These are phyloP conservation scores for Colletotrichum truncatum DNA, from an alignment of 2,329 filamentous ascomycete genomes.

Conservation along the genomic window DNA sequence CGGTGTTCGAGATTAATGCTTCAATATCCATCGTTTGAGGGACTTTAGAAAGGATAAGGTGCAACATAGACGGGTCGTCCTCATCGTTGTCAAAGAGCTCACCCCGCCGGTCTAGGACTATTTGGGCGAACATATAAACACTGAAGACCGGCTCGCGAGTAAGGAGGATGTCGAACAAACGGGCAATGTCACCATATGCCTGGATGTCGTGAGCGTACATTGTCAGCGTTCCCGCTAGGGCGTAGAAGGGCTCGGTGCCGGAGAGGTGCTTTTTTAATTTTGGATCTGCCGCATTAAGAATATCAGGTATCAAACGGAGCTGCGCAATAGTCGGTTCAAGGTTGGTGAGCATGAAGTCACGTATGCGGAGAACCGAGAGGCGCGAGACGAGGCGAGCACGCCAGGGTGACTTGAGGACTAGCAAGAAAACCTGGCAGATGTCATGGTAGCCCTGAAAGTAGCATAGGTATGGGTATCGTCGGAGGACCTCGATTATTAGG, in stretches of 20 bases:
- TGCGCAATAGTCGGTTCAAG: slow-evolving; percentile 84
- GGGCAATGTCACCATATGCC: slow-evolving; percentile 85
- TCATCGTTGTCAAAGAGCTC: slow-evolving; percentile 84
- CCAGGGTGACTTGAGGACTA: slow-evolving; percentile 74
- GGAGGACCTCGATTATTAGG: slow-evolving; percentile 83
- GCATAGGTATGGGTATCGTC: slow-evolving; percentile 82
- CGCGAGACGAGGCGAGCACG: slow-evolving; percentile 75
- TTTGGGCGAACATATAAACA: slow-evolving; percentile 91
- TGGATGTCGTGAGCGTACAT: slow-evolving; percentile 97
- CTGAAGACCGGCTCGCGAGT: slow-evolving; percentile 88
- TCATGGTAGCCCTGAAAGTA: slow-evolving; percentile 99
- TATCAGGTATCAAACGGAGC: slow-evolving; percentile 85
- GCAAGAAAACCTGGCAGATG: slow-evolving; percentile 93
- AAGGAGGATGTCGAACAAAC: slow-evolving; percentile 91
- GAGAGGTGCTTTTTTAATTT: slow-evolving; percentile 79
- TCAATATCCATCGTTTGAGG: slow-evolving; percentile 86
- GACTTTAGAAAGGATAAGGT: slow-evolving; percentile 86
- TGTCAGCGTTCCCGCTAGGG: slow-evolving; percentile 90
- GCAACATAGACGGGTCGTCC: slow-evolving; percentile 92
- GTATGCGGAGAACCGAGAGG: slow-evolving; percentile 89
- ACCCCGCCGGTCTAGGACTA: slow-evolving; percentile 80
- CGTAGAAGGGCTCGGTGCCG: slow-evolving; percentile 86
- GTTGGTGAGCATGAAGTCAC: slow-evolving; percentile 96
- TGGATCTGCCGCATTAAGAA: slow-evolving; percentile 78
- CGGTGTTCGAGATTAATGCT: slow-evolving; percentile 73